A percentile compares a stretch with the other conserved stretches of the same genome.
Evolutionary conservation across 2,329 filamentous ascomycete species (phyloP).

Genomic region (Cercospora citrullina): DNA sequence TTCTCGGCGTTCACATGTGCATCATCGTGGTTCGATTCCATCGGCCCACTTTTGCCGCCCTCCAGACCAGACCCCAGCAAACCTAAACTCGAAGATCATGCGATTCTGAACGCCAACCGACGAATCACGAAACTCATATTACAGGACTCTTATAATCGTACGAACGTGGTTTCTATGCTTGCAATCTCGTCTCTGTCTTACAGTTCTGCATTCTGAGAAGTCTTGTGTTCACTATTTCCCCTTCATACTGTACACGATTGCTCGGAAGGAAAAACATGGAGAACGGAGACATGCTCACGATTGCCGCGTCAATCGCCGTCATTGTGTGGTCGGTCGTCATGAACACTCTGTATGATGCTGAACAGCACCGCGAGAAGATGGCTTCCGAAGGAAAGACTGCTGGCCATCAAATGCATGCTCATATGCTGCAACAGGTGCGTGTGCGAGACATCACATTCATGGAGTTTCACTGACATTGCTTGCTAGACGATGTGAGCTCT

Average conservation of each 20-base stretch:
- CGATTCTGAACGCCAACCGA: constrained; percentile 2
- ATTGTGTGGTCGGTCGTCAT: constrained; percentile 13
- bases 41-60: constrained; percentile 11
- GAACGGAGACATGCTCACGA: constrained; percentile 13
- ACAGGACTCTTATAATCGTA: constrained; percentile 10
- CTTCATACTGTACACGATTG: not conserved
- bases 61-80: constrained; percentile 5
- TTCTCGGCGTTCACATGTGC: constrained; percentile 1
- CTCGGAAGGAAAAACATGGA: not conserved
- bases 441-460: no score
- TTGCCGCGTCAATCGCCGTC: constrained; percentile 12
- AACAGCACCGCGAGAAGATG: constrained; percentile 11
- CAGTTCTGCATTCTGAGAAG: not conserved
- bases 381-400: not conserved
- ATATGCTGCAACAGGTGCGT: not conserved
- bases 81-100: constrained; percentile 15
- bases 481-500: not conserved
- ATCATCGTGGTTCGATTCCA: constrained; percentile 10
- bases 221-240: not conserved
- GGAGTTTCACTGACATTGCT: not conserved
- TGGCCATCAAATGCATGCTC: not conserved
- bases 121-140: constrained; percentile 14
- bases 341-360: constrained; percentile 13
- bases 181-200: not conserved
- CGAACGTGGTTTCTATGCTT: not conserved